Percentiles rank a stretch among this genome's conserved stretches.
Evolutionary conservation across 306 rosid genomes (phyloP).

Genomic region (Vigna mungo): DNA sequence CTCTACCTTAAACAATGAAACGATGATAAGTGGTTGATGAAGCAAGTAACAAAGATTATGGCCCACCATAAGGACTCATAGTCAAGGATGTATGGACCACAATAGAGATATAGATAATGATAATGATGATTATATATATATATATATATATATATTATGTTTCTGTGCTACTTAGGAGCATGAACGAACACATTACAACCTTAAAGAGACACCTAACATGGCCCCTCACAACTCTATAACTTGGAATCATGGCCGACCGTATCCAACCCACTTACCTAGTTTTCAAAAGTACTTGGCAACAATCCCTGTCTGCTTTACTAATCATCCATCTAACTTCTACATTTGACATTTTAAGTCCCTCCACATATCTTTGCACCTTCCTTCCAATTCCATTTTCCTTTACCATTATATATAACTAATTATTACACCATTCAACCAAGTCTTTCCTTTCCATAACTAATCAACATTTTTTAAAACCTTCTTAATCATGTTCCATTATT

Average conservation of each 20-base stretch:
- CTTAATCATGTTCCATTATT: neutral
- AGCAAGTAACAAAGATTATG: slow-evolving; percentile 36
- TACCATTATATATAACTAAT: slow-evolving; percentile 13
- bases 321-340: neutral
- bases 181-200: slow-evolving; percentile 49
- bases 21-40: slow-evolving; percentile 46
- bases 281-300: slow-evolving; percentile 46
- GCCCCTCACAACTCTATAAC: slow-evolving; percentile 32
- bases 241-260: slow-evolving; percentile 54
- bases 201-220: slow-evolving; percentile 52
- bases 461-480: neutral
- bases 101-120: slow-evolving; percentile 36
- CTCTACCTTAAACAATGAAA: slow-evolving; percentile 57
- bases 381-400: slow-evolving; percentile 9
- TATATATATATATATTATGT: neutral
- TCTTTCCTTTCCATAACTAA: neutral
- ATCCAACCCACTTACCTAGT: slow-evolving; percentile 45
- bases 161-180: slow-evolving; percentile 40
- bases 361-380: slow-evolving; percentile 2
- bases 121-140: slow-evolving; percentile 20
- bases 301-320: slow-evolving; percentile 45
- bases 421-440: neutral
- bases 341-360: slow-evolving; percentile 34
- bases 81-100: slow-evolving; percentile 52
- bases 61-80: slow-evolving; percentile 41